Conservation (phyloP, 2,329 filamentous ascomycete genomes). For the Exophiala aquamarina region DNA sequence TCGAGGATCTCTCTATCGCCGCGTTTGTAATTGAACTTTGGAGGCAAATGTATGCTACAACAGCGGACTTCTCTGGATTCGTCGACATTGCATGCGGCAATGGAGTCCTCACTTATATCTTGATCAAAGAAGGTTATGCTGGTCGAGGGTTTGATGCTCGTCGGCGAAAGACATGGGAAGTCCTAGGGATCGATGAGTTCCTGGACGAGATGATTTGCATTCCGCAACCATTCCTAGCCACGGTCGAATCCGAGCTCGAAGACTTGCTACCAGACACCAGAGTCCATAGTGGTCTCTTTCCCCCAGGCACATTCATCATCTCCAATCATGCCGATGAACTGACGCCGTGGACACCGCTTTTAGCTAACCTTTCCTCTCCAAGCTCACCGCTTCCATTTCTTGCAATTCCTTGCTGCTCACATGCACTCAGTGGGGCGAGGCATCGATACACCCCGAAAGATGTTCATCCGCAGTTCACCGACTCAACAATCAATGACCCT, state of each 20-base stretch:
- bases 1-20: constrained; percentile 88
- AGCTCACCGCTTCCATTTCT: constrained; percentile 75
- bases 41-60: constrained; percentile 70
- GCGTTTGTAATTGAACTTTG: constrained; percentile 92
- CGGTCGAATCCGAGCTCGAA: constrained; percentile 6
- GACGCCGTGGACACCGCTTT: constrained; percentile 90
- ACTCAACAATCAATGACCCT: constrained; percentile 24
- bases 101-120: constrained; percentile 80
- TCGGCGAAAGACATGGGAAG: constrained; percentile 77
- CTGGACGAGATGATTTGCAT: constrained; percentile 60
- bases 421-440: constrained; percentile 72
- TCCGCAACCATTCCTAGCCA: constrained; percentile 48
- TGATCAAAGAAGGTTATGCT: constrained; percentile 74
- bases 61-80: constrained; percentile 72
- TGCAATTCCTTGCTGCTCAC: constrained; percentile 93
- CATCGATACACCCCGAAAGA: constrained; percentile 57
- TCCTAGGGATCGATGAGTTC: constrained; percentile 58
- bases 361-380: constrained; percentile 62
- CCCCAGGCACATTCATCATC: constrained; percentile 79
- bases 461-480: constrained; percentile 7
- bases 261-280: constrained; percentile 4
- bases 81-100: constrained; percentile 97
- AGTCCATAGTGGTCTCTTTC: constrained; percentile 62
- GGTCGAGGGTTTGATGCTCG: constrained; percentile 94
- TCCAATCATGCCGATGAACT: constrained; percentile 97